These are phyloP conservation scores for Aspergillus novofumigatus DNA, from an alignment of 2,329 filamentous ascomycete species.

Conservation along the genomic window DNA sequence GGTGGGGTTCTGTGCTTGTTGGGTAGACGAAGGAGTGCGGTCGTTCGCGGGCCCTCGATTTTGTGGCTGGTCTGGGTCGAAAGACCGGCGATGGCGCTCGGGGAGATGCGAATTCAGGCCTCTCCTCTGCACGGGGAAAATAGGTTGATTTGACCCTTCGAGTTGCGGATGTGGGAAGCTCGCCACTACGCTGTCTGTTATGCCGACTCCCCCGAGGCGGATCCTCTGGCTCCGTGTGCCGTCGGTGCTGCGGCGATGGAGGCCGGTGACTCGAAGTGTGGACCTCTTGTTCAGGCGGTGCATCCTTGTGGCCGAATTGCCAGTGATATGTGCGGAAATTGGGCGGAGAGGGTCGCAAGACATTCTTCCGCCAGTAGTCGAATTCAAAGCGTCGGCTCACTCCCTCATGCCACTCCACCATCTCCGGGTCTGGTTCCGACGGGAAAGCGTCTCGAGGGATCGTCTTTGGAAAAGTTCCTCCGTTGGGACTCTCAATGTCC, in stretches of 20 bases:
- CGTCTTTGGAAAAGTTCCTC: conserved; percentile 53
- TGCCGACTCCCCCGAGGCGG: conserved; percentile 17
- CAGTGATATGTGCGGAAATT: conserved; percentile 24
- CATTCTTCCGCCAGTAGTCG: conserved; percentile 49
- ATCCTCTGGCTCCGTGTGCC: conserved; percentile 18
- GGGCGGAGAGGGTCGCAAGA: conserved; percentile 30
- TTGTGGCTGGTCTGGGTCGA: conserved; percentile 16
- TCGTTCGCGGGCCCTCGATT: conserved; percentile 20
- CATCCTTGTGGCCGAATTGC: conserved; percentile 31
- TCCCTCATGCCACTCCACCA: conserved; percentile 78
- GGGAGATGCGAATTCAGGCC: conserved; percentile 19
- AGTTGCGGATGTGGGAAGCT: conserved; percentile 13
- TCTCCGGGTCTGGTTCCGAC: conserved; percentile 66
- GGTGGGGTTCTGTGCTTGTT: conserved; percentile 11
- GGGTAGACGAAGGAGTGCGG: conserved; percentile 13
- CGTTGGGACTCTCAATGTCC: conserved; percentile 67
- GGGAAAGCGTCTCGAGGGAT: conserved; percentile 71
- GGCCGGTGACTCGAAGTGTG: conserved; percentile 14
- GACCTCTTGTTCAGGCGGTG: conserved; percentile 22
- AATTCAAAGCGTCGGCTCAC: conserved; percentile 67
- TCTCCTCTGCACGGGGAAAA: conserved; percentile 14
- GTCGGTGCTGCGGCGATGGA: conserved; percentile 13
- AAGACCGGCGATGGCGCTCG: conserved; percentile 25
- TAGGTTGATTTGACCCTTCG: conserved; percentile 18
- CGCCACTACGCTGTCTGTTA: conserved; percentile 20